Base-by-base conservation (phyloP, 495 filamentous ascomycete species). In the Penicillium herquei region DNA sequence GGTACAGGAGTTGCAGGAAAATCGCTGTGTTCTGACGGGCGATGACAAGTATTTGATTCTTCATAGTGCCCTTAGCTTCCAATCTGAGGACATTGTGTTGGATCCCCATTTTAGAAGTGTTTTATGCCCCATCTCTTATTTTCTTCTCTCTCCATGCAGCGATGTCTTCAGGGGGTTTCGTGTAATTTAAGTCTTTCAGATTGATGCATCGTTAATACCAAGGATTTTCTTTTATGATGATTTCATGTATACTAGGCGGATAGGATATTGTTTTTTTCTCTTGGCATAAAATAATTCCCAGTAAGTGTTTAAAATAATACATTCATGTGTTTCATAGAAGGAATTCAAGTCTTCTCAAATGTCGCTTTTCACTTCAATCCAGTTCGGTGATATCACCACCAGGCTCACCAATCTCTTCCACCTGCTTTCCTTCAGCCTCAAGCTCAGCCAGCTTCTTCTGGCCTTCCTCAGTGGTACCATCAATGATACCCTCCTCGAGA, bases 391-490 rank as follows among this genome's bases (percentile, higher is more conserved):
- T 60, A 46, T 71, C 71, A 16, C 69, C 76, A 14, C 65, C 74
- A 8, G 74, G 74, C 51, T 76, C 72, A 32, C 76, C 74, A 14
- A 72, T 31, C 13, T 52, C 39, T 9, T 49, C 46, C 14, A 12
- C 14, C 37, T 74, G 61, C 56, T 64, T 77, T 55, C 60, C 67
- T 45, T 84, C 81, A 51, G 85, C 79, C 71, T 96, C 90, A 45
- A 98, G 78, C 70, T 89, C 82, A 71, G 87, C 85, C 42, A 96
- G 73, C 69, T 85, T 82, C 70, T 86, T 81, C 71, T 84, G 78
- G 8, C 94, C 94, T 66, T 96, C 92, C 57, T 93, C 90, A 0
- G 94, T 98, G 18, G 93, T 98, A 7, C 90, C 90, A 75, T 98
- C 94, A 62, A 98, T 93, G 49, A 98, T 90, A 34, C 93, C 85